These are phyloP conservation scores for Nephelium lappaceum DNA, from an alignment of 345 rosid genomes.

Conservation along the genomic window DNA sequence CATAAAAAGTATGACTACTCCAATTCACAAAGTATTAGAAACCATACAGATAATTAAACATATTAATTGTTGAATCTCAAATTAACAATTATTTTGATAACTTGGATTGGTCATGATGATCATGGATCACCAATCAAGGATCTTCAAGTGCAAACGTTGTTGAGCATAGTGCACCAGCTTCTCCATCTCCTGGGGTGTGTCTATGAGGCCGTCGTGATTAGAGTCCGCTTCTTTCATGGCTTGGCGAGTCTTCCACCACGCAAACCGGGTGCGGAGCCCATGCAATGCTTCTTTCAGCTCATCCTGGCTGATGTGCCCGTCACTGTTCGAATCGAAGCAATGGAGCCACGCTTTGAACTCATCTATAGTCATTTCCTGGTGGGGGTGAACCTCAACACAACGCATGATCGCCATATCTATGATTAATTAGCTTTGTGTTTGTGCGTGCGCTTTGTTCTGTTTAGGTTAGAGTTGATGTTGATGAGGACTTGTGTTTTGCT, in stretches of 20 bases:
- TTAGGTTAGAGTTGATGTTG: neutral
- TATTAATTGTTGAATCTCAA: neutral
- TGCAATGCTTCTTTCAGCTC: conserved; percentile 35
- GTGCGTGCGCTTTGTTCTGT: neutral
- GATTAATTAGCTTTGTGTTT: neutral
- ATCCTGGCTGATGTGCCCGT: conserved; percentile 26
- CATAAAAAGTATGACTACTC: neutral
- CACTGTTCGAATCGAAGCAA: conserved; percentile 24
- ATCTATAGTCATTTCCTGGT: conserved; percentile 31
- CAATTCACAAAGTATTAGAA: neutral
- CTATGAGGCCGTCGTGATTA: conserved; percentile 30
- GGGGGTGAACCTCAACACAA: conserved; percentile 27
- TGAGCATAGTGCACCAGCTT: conserved; percentile 27
- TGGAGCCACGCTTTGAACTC: conserved; percentile 38
- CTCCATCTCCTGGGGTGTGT: conserved; percentile 31
- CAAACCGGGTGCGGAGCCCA: conserved; percentile 28
- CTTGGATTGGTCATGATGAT: neutral
- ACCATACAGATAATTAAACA: neutral
- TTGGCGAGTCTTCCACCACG: conserved; percentile 41
- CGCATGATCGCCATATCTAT: conserved; percentile 27
- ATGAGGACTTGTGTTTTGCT: no score
- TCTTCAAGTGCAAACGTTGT: conserved; percentile 36
- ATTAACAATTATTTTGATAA: conserved; percentile 16
- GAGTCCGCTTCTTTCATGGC: conserved; percentile 35
- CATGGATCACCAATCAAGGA: conserved; percentile 7